Evolutionary conservation across 148 eudicot genomes (phyloP).

Genomic region (Dianthus caryophyllus): DNA sequence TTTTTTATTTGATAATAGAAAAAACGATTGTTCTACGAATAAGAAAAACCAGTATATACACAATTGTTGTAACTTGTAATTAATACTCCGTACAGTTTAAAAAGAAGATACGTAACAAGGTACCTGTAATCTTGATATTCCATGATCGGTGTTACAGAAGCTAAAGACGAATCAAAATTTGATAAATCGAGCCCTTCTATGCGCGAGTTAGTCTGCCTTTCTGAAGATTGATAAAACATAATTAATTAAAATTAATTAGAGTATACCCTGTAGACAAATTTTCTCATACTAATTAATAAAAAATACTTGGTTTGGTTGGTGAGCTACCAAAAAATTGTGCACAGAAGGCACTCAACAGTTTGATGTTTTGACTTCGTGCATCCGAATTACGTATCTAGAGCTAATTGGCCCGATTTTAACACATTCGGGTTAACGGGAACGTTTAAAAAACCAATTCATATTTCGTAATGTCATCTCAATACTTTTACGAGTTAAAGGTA

Average conservation of each 20-base stretch:
- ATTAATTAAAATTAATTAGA: not conserved
- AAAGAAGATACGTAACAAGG: not conserved
- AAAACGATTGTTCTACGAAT: no score
- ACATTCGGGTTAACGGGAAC: not conserved
- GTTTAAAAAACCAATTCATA: no score
- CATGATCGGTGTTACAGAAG: slow-evolving; percentile 45
- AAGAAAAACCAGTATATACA: no score
- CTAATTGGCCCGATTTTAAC: not conserved
- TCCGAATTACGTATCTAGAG: not conserved
- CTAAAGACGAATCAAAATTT: slow-evolving; percentile 45
- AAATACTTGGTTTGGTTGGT: slow-evolving; percentile 13
- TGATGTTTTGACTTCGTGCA: slow-evolving; percentile 1
- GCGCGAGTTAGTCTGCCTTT: slow-evolving; percentile 41
- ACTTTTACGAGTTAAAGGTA: no score
- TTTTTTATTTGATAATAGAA: not conserved
- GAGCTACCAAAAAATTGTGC: slow-evolving; percentile 6
- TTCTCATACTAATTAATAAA: no score
- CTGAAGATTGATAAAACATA: slow-evolving; percentile 38
- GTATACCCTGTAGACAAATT: no score
- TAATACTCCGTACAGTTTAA: no score
- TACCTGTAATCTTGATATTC: slow-evolving; percentile 57
- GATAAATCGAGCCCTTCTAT: slow-evolving; percentile 66
- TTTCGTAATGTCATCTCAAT: no score
- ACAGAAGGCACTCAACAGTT: not conserved
- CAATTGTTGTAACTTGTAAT: no score